Evolutionary conservation across 2,329 filamentous ascomycete species (phyloP).

Genomic region (Didymella sp.): DNA sequence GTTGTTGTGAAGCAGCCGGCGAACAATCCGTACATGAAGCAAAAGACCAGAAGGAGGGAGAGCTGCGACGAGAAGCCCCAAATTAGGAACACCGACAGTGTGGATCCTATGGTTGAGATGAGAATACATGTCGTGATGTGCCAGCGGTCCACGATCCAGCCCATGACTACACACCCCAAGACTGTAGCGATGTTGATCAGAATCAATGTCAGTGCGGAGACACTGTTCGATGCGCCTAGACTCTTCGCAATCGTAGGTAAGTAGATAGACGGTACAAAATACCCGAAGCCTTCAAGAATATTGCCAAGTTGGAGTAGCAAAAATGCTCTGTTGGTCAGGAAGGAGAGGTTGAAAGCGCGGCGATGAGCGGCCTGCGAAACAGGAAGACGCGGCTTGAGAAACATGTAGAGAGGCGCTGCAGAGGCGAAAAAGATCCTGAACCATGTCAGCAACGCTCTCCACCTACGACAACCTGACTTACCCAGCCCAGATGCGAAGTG

Average conservation of each 20-base stretch:
- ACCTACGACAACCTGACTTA: not conserved
- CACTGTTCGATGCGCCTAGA: constrained; percentile 31
- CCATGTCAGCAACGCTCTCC: not conserved
- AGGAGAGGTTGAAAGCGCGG: constrained; percentile 40
- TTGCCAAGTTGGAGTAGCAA: constrained; percentile 46
- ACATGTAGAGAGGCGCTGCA: constrained; percentile 42
- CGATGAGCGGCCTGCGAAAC: constrained; percentile 18
- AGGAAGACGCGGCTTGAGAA: constrained; percentile 46
- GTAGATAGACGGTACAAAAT: constrained; percentile 51
- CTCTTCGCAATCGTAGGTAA: constrained; percentile 46
- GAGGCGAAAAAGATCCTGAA: constrained; percentile 30
- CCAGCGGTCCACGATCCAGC: constrained; percentile 52
- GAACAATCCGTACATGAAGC: constrained; percentile 47
- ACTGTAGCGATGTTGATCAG: constrained; percentile 48
- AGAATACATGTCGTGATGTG: constrained; percentile 52
- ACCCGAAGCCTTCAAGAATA: constrained; percentile 49
- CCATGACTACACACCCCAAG: constrained; percentile 47
- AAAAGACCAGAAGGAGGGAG: constrained; percentile 44
- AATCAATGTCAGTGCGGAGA: constrained; percentile 45
- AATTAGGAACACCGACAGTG: constrained; percentile 52
- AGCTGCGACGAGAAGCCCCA: constrained; percentile 57
- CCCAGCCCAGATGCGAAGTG: constrained; percentile 51
- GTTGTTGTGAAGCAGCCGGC: constrained; percentile 37
- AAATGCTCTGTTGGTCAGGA: constrained; percentile 42
- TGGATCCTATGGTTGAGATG: constrained; percentile 52